phyloP scores from a whole-genome alignment of 1,284 basidiomycete genomes.

The Pseudozyma tsukubaensis region DNA sequence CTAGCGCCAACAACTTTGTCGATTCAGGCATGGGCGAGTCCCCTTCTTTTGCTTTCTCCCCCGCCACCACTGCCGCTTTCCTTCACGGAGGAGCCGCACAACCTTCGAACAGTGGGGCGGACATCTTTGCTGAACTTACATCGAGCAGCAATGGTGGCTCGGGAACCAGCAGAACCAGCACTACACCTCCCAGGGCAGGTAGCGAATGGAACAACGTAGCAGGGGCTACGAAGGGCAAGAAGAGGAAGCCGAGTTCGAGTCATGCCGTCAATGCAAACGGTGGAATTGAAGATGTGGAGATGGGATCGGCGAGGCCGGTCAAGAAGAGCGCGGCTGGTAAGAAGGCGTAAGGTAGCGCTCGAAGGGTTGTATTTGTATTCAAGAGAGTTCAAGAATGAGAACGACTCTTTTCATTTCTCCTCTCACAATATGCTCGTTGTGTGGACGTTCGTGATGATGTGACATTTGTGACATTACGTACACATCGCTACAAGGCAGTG shows the following conservation, averaged over 20 bases:
- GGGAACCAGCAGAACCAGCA: constrained; percentile 10
- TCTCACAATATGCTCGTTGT: too few species aligned
- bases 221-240: constrained; percentile 23
- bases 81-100: constrained; percentile 25
- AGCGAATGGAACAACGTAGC: background rate
- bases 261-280: background rate
- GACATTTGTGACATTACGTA: too few species aligned
- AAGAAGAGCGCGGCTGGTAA: constrained; percentile 26
- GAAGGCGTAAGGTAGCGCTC: constrained; percentile 7
- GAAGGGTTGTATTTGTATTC: constrained; percentile 25
- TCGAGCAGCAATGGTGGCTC: constrained; percentile 3
- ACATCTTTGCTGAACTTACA: constrained; percentile 20
- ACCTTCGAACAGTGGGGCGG: constrained; percentile 4
- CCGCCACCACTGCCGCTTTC: constrained; percentile 46
- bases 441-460: too few species aligned
- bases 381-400: too few species aligned
- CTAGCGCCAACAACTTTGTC: constrained; percentile 6
- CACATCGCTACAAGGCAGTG: too few species aligned
- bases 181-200: background rate
- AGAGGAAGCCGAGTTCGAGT: constrained; percentile 32
- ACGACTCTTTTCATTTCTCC: too few species aligned
- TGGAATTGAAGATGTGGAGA: constrained; percentile 17
- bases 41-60: constrained; percentile 43
- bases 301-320: constrained; percentile 15
- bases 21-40: constrained; percentile 14